Percentiles rank a stretch among this genome's conserved stretches.
phyloP scores from a whole-genome alignment of 129 eudicot species.

The carrot (Daucus carota) region DH1_v3.0 NC_030382.2:47642501-47643000 shows the following conservation, averaged over 20 bases:
- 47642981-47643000: constrained; percentile 1
- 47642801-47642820: neutral
- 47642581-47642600: neutral
- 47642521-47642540: neutral
- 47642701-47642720: neutral
- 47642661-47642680: neutral
- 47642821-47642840: constrained; percentile 3
- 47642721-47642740: neutral
- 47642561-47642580: neutral
- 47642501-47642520: neutral
- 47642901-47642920: neutral
- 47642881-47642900: neutral
- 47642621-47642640: neutral
- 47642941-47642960: neutral
- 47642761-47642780: neutral
- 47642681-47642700: neutral
- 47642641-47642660: neutral
- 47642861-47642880: neutral
- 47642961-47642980: neutral
- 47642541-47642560: neutral
- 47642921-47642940: neutral
- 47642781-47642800: neutral
- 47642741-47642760: neutral
- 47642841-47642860: neutral
- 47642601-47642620: neutral